Conservation (phyloP, 441 rosid species). For the Flueggea neowawraea region DNA sequence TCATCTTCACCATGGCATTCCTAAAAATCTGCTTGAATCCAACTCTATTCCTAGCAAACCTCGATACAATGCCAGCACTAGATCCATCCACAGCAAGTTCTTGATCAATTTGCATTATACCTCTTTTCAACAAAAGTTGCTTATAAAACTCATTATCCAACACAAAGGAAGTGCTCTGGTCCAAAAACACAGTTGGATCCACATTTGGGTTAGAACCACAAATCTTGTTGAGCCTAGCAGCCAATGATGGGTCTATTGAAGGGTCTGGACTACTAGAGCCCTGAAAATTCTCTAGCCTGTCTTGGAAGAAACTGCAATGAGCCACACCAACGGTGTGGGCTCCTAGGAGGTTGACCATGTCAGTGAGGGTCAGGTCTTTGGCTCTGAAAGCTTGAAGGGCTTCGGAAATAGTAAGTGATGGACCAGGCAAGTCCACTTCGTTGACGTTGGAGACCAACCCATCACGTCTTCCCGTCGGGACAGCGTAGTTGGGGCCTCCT, state of each 20-base stretch:
- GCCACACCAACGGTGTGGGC: conserved; percentile 73
- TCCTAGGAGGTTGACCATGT: conserved; percentile 58
- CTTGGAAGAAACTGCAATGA: conserved; percentile 53
- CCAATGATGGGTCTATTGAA: conserved; percentile 45
- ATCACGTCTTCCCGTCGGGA: conserved; percentile 43
- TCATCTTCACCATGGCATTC: conserved; percentile 49
- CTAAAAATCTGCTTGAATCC: conserved; percentile 35
- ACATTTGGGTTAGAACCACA: conserved; percentile 23
- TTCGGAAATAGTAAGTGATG: conserved; percentile 27
- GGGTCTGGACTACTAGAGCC: conserved; percentile 46
- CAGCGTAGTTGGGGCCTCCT: conserved; percentile 26
- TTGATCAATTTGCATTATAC: conserved; percentile 60
- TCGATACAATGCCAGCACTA: conserved; percentile 39
- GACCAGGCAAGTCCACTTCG: conserved; percentile 57
- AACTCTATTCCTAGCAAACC: conserved; percentile 34
- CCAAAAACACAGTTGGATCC: conserved; percentile 49
- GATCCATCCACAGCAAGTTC: conserved; percentile 34
- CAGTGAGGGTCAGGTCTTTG: conserved; percentile 49
- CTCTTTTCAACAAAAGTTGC: conserved; percentile 42
- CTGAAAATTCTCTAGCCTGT: conserved; percentile 18
- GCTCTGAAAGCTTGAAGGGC: conserved; percentile 32
- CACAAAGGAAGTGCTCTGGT: conserved; percentile 44
- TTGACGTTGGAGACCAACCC: conserved; percentile 43
- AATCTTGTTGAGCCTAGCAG: conserved; percentile 30
- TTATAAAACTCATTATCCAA: conserved; percentile 53